Base-by-base conservation (phyloP, 192 early-diverging fungal genomes). In the Geranomyces michiganensis region DNA sequence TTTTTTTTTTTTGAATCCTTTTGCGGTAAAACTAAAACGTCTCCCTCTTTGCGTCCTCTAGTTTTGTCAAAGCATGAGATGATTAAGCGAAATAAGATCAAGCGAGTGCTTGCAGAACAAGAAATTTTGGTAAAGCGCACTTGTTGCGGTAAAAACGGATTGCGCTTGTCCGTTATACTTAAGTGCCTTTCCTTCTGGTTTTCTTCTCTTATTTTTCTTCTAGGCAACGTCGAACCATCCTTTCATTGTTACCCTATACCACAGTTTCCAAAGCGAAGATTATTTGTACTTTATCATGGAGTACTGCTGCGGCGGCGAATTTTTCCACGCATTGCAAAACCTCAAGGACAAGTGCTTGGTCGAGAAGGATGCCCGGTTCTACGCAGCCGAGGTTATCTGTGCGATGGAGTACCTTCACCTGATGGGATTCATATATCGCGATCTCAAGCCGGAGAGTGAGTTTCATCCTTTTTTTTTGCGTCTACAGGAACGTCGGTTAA, bases 51-150 rank as follows among this genome's bases (percentile, higher is more conserved):
- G 36, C 10, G 3, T 41, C 49, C 32, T 30, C 61, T 84, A 62
- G 92, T 95, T 0, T 77, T 95, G 67, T 92, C 91, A 27, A 99
- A 99, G 82, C 81, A 86, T 58, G 97, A 97, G 78, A 99, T 99
- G 96, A 90, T 99, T 65, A 95, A 93, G 68, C 89, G 96, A 44
- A 96, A 98, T 82, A 99, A 99, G 82, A 92, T 99, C 76, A 96
- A 97, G 73, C 88, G 97, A 27, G 96, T 96, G 30, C 83, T 99
- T 55, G 94, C 97, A 7, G 97, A 98, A 77, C 97, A 99, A 76
- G 94, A 94, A 73, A 94, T 94, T 74, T 75, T 96, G 70, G 90
- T 81, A 51, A n/a, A n/a, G n/a, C n/a, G n/a, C n/a, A n/a, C n/a
- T n/a, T n/a, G n/a, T n/a, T n/a, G n/a, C n/a, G n/a, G n/a, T n/a